phyloP scores from a whole-genome alignment of 345 rosid species.

The Camelina sativa region DNA sequence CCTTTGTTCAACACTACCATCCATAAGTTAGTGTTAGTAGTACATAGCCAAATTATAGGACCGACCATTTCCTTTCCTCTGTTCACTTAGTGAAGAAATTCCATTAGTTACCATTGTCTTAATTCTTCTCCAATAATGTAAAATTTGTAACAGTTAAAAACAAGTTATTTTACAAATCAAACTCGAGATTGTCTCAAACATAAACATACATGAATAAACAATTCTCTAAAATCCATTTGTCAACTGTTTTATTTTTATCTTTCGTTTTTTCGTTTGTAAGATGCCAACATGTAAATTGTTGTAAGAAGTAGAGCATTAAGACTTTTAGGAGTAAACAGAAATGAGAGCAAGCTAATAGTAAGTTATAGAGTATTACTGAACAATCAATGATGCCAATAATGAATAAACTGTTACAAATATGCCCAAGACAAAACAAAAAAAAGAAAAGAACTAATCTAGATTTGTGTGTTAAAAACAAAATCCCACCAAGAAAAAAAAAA shows the following conservation, averaged over 20 bases:
- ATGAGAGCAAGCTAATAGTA: not conserved
- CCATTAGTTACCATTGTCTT: not conserved
- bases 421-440: not conserved
- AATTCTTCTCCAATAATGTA: not conserved
- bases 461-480: not conserved
- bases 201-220: not conserved
- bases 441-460: not conserved
- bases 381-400: not conserved
- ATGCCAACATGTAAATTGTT: no score
- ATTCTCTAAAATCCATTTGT: not conserved
- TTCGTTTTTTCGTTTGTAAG: no score
- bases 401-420: constrained; percentile 2
- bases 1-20: no score
- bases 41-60: no score
- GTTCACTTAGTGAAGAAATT: no score
- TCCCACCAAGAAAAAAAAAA: not conserved
- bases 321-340: not conserved
- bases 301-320: not conserved
- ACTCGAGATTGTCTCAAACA: not conserved
- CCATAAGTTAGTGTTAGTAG: no score
- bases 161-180: no score
- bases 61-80: no score
- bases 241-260: no score
- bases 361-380: not conserved
- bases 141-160: no score